Conservation (phyloP, 257 asterid genomes). For the Solanum tarapatanum region DNA sequence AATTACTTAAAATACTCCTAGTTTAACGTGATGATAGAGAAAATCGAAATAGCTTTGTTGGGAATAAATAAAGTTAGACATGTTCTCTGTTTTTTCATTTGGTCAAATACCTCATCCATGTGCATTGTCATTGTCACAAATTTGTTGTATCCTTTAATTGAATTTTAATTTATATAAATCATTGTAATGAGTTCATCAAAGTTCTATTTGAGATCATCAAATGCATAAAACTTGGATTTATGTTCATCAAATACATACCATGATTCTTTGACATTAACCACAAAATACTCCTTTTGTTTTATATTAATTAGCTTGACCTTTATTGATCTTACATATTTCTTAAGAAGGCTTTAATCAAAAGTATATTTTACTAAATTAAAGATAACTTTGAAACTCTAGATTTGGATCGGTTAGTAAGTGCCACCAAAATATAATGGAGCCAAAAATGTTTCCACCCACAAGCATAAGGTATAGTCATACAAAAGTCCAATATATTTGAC, state of each 20-base stretch:
- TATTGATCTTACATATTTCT: too few species aligned
- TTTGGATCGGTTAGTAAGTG: neutral
- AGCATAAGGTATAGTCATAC: neutral
- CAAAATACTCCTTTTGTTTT: neutral
- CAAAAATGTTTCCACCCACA: too few species aligned
- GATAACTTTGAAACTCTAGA: neutral
- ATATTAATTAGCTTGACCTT: neutral
- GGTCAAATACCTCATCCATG: conserved; percentile 39
- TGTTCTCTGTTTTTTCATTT: conserved; percentile 13
- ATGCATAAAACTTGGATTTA: neutral
- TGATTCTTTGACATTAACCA: neutral
- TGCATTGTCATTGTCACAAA: conserved; percentile 15
- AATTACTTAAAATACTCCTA: neutral
- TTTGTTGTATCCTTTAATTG: neutral
- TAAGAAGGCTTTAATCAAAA: too few species aligned
- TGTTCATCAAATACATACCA: neutral
- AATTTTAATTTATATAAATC: too few species aligned
- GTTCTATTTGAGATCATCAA: neutral
- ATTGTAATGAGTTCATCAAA: neutral
- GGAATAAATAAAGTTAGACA: conserved; percentile 9
- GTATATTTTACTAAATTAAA: neutral
- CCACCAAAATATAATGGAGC: neutral
- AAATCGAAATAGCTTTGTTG: conserved; percentile 21
- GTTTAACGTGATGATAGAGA: neutral
- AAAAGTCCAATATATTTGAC: conserved; percentile 14